Evolutionary conservation across 495 filamentous ascomycete species (phyloP), one percentile per base, ranked within the genome.

Genomic region (Tuber brumale): DNA sequence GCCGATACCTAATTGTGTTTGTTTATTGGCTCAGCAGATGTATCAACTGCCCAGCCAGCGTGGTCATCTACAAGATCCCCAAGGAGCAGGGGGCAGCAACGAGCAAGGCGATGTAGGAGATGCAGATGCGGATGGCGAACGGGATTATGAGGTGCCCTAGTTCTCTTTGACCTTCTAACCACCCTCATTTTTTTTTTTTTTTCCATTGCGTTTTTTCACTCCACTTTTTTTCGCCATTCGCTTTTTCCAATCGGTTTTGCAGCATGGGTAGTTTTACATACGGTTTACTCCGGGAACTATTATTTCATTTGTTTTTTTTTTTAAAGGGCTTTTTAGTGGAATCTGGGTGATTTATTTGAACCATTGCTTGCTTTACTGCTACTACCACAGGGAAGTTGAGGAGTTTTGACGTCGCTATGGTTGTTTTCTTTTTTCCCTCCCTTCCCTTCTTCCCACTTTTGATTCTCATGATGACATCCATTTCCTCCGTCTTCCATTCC

Each of bases 81-180:
- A 83, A 77, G 84, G 81, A 39, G 83, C 82, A 73, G 73, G 75
- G 84, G 83, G 81, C 79, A 85, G 83, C 84, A 84, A 85, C 76
- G 80, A 86, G 75, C 84, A 87, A 71, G 87, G 86, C 70, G 87
- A 86, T 31, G 87, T 88, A 75, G 87, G 83, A 45, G 87, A 88
- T 79, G 86, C 86, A 72, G 88, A 89, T 85, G 89, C 88, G 23
- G 89, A 89, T 80, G 88, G 88, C 69, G 89, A 90, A 81, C 78
- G 88, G 71, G 88, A 89, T 83, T 88, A 88, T 79, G 87, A 88
- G 79, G 87, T 88, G 46, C 74, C 77, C 74, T 75, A 80, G 75
- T 79, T 51, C 27, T 77, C 72, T 73, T 70, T 43, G 77, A 76
- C 73, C 70, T 70, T 35, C 57, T 66, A 66, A 66, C 57, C 57